Conservation (phyloP, 495 filamentous ascomycete genomes). For the Baudoinia panamericana region DNA sequence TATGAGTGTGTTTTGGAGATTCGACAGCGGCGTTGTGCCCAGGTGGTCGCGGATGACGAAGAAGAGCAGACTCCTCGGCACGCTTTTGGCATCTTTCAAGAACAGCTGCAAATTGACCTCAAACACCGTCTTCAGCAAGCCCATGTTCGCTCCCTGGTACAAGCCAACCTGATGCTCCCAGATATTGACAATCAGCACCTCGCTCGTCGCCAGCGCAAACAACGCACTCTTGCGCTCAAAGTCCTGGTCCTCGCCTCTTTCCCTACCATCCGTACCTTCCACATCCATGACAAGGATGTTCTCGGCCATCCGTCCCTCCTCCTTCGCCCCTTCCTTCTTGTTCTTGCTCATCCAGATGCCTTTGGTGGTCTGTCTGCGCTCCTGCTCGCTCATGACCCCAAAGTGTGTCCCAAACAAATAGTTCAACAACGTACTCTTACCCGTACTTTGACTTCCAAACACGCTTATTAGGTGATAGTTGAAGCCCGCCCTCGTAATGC, state of each 20-base stretch:
- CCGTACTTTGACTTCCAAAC: conserved; percentile 96
- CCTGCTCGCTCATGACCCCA: conserved; percentile 85
- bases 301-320: conserved; percentile 58
- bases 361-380: conserved; percentile 91
- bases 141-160: conserved; percentile 99
- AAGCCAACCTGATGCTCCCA: conserved; percentile 98
- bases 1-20: conserved; percentile 76
- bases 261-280: conserved; percentile 91
- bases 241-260: conserved; percentile 95
- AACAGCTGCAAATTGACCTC: conserved; percentile 97
- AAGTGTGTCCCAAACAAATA: conserved; percentile 91
- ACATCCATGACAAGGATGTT: conserved; percentile 99
- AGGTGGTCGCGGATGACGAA: conserved; percentile 97
- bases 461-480: conserved; percentile 98
- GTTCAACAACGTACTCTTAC: conserved; percentile 94
- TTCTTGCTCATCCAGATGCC: conserved; percentile 99
- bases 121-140: conserved; percentile 92
- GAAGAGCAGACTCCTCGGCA: conserved; percentile 83
- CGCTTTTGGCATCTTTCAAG: conserved; percentile 83
- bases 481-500: conserved; percentile 77
- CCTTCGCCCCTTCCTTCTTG: conserved; percentile 41
- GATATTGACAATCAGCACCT: conserved; percentile 96
- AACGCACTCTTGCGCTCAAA: conserved; percentile 96
- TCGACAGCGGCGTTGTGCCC: conserved; percentile 74
- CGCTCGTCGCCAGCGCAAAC: conserved; percentile 92